Base-by-base conservation (phyloP, 305 asterid species). In the Fraxinus platypoda region DNA sequence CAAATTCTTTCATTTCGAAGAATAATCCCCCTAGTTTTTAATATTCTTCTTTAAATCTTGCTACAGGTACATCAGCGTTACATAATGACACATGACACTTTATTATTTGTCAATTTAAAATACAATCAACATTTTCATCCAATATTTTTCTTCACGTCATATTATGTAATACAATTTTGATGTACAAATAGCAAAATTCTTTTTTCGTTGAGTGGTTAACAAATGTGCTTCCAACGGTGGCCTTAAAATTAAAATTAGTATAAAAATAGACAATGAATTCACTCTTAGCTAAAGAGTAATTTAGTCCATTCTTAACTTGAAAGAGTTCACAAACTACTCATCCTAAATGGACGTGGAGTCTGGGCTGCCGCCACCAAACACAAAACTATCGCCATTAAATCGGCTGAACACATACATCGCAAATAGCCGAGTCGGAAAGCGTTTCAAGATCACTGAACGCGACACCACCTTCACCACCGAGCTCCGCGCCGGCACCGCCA, bases 401-500 rank as follows among this genome's bases (percentile, higher is more conserved):
- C 92, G 97, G 57, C 91, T 96, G 37, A 96, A 96, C 88, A 43
- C 88, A 64, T 85, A 81, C 86, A 86, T 93, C 31, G 94, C 91
- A 17, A 83, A 86, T 15, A 89, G 85, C 88, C 84, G 88, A 26
- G 75, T 93, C 57, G 98, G 99, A 12, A 84, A 80, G 54, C 91
- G 89, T 12, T 96, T 96, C 92, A 96, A 94, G 59, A 83, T 96
- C 87, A 68, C 85, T 9, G 93, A 94, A 25, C 91, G 99, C 54
- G 90, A 91, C 87, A 90, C 98, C 82, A 88, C 92, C 19, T 96
- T 96, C 91, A 94, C 98, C 80, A 96, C 98, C 62, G 99, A 96
- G 90, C 92, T 96, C 87, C 99, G 97, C 57, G 99, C 99, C 46
- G 99, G 99, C 79, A 96, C 99, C 80, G 90, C 98, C 81, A 96